Evolutionary conservation across 176 grass and related monocot genomes (phyloP).

Genomic region (Otatea glauca): DNA sequence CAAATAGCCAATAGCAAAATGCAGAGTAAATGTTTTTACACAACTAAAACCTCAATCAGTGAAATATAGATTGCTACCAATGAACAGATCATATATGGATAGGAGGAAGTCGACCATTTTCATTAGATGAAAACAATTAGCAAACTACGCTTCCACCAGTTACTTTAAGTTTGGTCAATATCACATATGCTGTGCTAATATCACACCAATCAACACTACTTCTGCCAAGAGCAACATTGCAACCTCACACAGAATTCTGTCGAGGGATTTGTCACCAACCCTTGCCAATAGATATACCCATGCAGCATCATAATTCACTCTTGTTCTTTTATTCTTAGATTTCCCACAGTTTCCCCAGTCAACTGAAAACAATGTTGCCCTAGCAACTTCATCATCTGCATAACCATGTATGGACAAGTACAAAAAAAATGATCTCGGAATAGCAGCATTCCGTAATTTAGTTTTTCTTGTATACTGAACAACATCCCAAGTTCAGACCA

Average conservation of each 20-base stretch:
- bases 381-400: neutral
- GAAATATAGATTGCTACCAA: neutral
- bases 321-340: neutral
- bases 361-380: neutral
- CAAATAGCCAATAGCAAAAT: slow-evolving; percentile 15
- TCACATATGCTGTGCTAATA: neutral
- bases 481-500: slow-evolving; percentile 8
- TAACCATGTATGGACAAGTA: neutral
- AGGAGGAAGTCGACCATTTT: neutral
- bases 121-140: neutral
- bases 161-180: slow-evolving; percentile 1
- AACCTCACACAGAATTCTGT: neutral
- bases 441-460: neutral
- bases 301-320: neutral
- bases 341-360: neutral
- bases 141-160: neutral
- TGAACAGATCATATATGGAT: neutral
- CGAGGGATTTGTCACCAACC: neutral
- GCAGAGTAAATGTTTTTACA: slow-evolving; percentile 9
- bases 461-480: neutral
- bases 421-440: neutral
- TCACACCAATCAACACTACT: neutral
- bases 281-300: neutral
- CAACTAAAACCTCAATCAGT: neutral
- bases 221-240: neutral